Evolutionary conservation across 2,329 filamentous ascomycete species (phyloP).

Genomic region (Dothideomycetes sp.): DNA sequence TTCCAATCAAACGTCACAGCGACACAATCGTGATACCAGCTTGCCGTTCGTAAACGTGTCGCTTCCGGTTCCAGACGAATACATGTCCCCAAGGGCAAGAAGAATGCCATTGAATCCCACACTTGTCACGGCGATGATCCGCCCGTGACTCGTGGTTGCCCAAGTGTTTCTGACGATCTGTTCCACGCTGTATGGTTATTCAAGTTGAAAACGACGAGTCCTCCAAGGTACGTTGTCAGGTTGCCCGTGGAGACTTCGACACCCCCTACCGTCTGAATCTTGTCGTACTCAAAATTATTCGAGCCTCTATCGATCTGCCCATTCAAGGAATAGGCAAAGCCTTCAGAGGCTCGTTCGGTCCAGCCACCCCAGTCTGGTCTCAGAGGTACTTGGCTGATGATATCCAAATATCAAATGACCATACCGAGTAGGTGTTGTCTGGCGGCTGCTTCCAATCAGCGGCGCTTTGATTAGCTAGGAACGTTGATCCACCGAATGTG

Average conservation of each 20-base stretch:
- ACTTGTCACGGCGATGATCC: conserved; percentile 25
- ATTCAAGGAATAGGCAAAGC: conserved; percentile 29
- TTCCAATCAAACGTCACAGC: background rate
- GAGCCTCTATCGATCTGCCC: conserved; percentile 26
- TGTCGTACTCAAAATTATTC: background rate
- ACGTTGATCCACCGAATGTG: conserved; percentile 23
- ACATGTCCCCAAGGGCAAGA: conserved; percentile 27
- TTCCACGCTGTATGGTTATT: conserved; percentile 25
- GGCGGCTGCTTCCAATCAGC: conserved; percentile 17
- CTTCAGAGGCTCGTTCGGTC: conserved; percentile 25
- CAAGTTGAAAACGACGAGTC: conserved; percentile 30
- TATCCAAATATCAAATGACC: conserved; percentile 22
- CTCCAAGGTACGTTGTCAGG: conserved; percentile 18
- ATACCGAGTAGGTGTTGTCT: conserved; percentile 19
- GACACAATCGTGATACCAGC: background rate
- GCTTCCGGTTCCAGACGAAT: conserved; percentile 11
- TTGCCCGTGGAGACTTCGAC: conserved; percentile 9
- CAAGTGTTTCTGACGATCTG: conserved; percentile 24
- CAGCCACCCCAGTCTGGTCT: conserved; percentile 25
- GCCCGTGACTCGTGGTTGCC: conserved; percentile 25
- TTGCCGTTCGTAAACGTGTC: background rate
- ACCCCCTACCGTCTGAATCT: background rate
- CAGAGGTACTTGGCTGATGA: conserved; percentile 13
- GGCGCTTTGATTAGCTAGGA: conserved; percentile 19
- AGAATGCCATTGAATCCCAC: conserved; percentile 27